Evolutionary conservation across 441 rosid species (phyloP).

Genomic region (Aquilaria agallochum): DNA sequence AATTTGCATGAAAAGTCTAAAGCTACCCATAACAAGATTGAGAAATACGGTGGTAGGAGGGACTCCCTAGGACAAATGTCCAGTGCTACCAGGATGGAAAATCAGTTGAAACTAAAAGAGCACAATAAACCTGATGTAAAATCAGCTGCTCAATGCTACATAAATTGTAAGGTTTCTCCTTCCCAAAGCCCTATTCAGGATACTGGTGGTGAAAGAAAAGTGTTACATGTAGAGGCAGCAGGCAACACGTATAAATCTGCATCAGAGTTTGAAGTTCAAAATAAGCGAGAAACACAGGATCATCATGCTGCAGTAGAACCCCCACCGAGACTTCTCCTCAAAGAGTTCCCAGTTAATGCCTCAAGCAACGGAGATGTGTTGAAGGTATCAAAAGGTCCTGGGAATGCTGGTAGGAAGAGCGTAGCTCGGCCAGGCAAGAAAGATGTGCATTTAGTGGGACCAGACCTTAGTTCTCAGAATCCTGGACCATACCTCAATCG

Average conservation of each 20-base stretch:
- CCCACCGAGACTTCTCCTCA: constrained; percentile 16
- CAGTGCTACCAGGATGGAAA: constrained; percentile 16
- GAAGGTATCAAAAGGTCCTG: constrained; percentile 20
- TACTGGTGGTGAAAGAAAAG: constrained; percentile 20
- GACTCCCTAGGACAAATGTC: constrained; percentile 16
- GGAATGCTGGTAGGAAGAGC: constrained; percentile 23
- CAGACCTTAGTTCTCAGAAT: constrained; percentile 26
- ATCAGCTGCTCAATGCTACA: constrained; percentile 12
- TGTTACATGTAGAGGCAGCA: constrained; percentile 20
- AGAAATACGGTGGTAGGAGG: constrained; percentile 22
- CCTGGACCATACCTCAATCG: constrained; percentile 28
- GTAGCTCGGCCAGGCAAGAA: constrained; percentile 18
- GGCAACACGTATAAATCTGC: constrained; percentile 12
- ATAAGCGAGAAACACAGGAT: constrained; percentile 15
- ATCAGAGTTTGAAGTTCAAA: constrained; percentile 14
- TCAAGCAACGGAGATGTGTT: constrained; percentile 21
- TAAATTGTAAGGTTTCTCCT: constrained; percentile 12
- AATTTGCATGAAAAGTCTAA: constrained; percentile 3
- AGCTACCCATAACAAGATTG: constrained; percentile 18
- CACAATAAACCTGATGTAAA: constrained; percentile 17
- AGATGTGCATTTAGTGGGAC: constrained; percentile 18
- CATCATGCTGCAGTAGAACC: constrained; percentile 13
- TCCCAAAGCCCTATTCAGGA: constrained; percentile 19
- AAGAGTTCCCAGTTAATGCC: constrained; percentile 19
- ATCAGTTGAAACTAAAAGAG: constrained; percentile 13